Evolutionary conservation across 1,139 yeast genomes (phyloP).

Genomic region (Suhomyces bribrorum): DNA sequence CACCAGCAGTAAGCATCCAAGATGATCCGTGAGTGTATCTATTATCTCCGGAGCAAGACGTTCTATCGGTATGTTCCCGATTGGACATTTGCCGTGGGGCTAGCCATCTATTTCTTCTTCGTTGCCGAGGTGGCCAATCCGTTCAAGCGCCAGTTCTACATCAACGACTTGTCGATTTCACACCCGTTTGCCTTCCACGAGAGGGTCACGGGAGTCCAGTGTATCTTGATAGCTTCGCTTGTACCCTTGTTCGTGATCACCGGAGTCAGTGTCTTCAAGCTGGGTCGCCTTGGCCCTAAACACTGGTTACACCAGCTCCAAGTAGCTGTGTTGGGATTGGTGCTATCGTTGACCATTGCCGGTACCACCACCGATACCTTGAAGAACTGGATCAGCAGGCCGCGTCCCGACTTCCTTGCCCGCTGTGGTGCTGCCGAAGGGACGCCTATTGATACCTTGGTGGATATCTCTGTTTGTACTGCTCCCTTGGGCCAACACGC

Average conservation of each 20-base stretch:
- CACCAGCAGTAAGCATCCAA: constrained; percentile 4
- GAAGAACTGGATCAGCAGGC: constrained; percentile 77
- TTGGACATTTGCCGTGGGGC: constrained; percentile 33
- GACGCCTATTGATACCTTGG: constrained; percentile 40
- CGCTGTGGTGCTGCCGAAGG: constrained; percentile 58
- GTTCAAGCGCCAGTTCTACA: constrained; percentile 25
- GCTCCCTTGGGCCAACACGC: constrained; percentile 36
- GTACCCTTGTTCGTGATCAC: constrained; percentile 43
- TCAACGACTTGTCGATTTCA: constrained; percentile 47
- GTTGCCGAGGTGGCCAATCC: constrained; percentile 39
- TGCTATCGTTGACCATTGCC: constrained; percentile 44
- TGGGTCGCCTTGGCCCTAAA: constrained; percentile 8
- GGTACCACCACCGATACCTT: constrained; percentile 61
- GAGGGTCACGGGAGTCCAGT: constrained; percentile 49
- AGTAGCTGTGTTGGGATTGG: constrained; percentile 54
- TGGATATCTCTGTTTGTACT: constrained; percentile 41
- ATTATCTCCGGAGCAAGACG: constrained; percentile 16
- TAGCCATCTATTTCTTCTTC: constrained; percentile 34
- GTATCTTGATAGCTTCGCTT: constrained; percentile 33
- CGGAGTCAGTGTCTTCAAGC: constrained; percentile 32
- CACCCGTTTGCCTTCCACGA: constrained; percentile 74
- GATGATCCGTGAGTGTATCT: constrained; percentile 10
- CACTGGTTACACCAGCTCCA: constrained; percentile 37
- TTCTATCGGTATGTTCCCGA: constrained; percentile 29
- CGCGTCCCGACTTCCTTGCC: constrained; percentile 76